Conservation (phyloP, 1,284 basidiomycete genomes). For the Kwoniella shivajii region DNA sequence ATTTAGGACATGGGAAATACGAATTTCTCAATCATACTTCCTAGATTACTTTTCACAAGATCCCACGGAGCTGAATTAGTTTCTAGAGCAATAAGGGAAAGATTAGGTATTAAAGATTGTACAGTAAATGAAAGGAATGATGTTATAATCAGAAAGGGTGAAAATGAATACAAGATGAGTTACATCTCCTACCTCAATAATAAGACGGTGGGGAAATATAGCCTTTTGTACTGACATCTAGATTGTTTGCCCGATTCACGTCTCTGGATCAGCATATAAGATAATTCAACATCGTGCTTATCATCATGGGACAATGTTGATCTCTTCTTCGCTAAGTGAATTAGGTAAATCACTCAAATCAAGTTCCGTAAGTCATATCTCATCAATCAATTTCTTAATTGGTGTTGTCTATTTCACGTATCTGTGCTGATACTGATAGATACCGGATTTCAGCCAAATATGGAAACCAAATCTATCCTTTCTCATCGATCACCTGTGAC, state of each 20-base stretch:
- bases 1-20: conserved; percentile 91
- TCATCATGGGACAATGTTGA: conserved; percentile 99
- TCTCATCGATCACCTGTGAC: conserved; percentile 91
- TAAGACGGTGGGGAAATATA: background rate
- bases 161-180: conserved; percentile 79
- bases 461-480: conserved; percentile 81
- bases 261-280: conserved; percentile 98
- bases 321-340: conserved; percentile 72
- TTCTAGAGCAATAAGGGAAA: conserved; percentile 70
- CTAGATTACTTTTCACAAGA: conserved; percentile 78
- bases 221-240: background rate
- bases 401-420: background rate
- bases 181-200: conserved; percentile 12
- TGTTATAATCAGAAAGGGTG: conserved; percentile 65
- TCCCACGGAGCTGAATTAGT: conserved; percentile 76
- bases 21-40: conserved; percentile 93
- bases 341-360: conserved; percentile 73
- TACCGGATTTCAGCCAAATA: conserved; percentile 61
- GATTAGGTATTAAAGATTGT: conserved; percentile 68
- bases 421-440: background rate
- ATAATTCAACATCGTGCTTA: conserved; percentile 88
- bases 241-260: conserved; percentile 57
- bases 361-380: conserved; percentile 62
- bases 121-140: conserved; percentile 89
- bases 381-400: background rate